Conservation (phyloP, 2,329 filamentous ascomycete genomes). For the Trichoderma simmonsii region DNA sequence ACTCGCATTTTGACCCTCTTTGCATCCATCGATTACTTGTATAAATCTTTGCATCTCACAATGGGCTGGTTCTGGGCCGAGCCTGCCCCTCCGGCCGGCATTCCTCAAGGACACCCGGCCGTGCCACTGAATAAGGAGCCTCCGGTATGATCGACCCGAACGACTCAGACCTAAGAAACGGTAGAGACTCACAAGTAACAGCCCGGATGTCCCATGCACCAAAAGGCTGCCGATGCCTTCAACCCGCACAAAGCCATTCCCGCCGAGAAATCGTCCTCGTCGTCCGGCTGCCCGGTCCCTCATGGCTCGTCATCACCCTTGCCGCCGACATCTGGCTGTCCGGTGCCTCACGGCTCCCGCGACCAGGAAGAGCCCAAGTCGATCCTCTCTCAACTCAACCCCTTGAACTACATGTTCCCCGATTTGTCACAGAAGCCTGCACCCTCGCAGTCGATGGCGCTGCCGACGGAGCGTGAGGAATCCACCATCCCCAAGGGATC, state of each 20-base stretch:
- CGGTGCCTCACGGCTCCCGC: slow-evolving; percentile 42
- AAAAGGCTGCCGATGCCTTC: slow-evolving; percentile 49
- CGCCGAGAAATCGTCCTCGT: slow-evolving; percentile 26
- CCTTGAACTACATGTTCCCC: slow-evolving; percentile 93
- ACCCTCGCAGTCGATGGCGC: slow-evolving; percentile 65
- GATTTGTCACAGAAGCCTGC: slow-evolving; percentile 78
- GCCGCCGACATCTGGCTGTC: slow-evolving; percentile 39
- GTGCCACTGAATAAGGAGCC: slow-evolving; percentile 29
- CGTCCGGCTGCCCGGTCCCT: slow-evolving; percentile 47
- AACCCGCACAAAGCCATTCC: slow-evolving; percentile 29
- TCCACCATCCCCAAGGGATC: slow-evolving; percentile 90
- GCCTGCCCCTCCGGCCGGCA: slow-evolving; percentile 34
- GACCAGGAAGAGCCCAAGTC: slow-evolving; percentile 40
- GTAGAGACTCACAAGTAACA: slow-evolving; percentile 30
- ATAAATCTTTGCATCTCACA: slow-evolving; percentile 13
- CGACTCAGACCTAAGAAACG: not conserved
- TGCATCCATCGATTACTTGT: not conserved
- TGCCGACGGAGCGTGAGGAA: slow-evolving; percentile 77
- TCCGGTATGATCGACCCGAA: slow-evolving; percentile 29
- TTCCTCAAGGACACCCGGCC: slow-evolving; percentile 34
- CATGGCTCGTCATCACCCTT: slow-evolving; percentile 32
- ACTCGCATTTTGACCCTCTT: not conserved
- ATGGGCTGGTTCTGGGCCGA: slow-evolving; percentile 68
- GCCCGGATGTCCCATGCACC: slow-evolving; percentile 58
- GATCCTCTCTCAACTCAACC: slow-evolving; percentile 56